These are phyloP conservation scores for Lactarius sp. DNA, from an alignment of 768 basidiomycete species.

Conservation along the genomic window DNA sequence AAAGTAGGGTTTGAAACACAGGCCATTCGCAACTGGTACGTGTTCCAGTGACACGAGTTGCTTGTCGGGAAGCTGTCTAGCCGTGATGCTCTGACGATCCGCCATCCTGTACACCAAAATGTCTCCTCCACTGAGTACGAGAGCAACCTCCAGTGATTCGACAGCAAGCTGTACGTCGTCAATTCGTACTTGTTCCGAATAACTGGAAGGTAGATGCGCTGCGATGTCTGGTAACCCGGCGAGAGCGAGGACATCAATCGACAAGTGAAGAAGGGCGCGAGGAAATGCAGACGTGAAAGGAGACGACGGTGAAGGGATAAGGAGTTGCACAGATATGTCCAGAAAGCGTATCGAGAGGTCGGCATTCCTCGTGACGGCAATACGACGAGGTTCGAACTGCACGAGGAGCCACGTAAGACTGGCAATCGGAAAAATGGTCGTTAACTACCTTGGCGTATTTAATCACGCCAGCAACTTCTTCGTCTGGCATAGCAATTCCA, in stretches of 20 bases:
- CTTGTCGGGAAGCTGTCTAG: slow-evolving; percentile 35
- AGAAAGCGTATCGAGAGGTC: slow-evolving; percentile 67
- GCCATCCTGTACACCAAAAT: slow-evolving; percentile 47
- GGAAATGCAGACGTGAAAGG: slow-evolving; percentile 64
- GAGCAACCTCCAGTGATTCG: slow-evolving; percentile 53
- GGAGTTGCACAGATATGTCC: slow-evolving; percentile 67
- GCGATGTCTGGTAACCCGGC: slow-evolving; percentile 29
- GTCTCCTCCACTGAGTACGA: slow-evolving; percentile 53
- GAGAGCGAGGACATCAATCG: slow-evolving; percentile 41
- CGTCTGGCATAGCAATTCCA: slow-evolving; percentile 50
- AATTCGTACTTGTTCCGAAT: slow-evolving; percentile 35
- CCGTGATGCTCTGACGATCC: slow-evolving; percentile 18
- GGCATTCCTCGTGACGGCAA: slow-evolving; percentile 58
- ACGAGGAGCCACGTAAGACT: not conserved
- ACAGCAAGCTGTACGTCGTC: slow-evolving; percentile 45
- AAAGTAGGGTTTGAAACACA: slow-evolving; percentile 56
- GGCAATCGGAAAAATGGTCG: not conserved
- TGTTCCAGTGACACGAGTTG: slow-evolving; percentile 54
- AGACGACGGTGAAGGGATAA: slow-evolving; percentile 42
- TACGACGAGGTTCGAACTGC: slow-evolving; percentile 57
- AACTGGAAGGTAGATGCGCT: slow-evolving; percentile 26
- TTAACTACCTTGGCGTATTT: slow-evolving; percentile 51
- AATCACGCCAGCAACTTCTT: slow-evolving; percentile 45
- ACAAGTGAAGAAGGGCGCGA: slow-evolving; percentile 53
- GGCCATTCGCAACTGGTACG: slow-evolving; percentile 36